phyloP scores from a whole-genome alignment of 2,329 filamentous ascomycete species.

The Penicillium sp. region DNA sequence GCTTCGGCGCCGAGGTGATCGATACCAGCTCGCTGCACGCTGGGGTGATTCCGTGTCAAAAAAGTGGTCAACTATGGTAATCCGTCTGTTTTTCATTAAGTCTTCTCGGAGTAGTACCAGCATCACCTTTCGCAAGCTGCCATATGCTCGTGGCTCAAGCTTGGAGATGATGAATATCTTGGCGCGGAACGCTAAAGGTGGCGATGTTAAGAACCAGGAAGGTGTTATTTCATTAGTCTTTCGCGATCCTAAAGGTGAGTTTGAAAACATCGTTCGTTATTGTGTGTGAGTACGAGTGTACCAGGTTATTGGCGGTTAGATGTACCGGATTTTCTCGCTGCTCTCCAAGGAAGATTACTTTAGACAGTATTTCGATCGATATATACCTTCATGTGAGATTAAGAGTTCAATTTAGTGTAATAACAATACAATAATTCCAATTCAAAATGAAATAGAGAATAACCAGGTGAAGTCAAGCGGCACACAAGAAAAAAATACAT shows the following conservation, averaged over 20 bases:
- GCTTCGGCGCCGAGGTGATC: background rate
- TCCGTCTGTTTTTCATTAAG: no score
- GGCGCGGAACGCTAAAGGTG: background rate
- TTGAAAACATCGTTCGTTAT: background rate
- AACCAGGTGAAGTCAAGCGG: no score
- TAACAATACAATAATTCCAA: no score
- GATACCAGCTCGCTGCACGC: background rate
- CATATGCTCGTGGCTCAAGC: background rate
- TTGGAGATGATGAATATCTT: background rate
- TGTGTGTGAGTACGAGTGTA: background rate
- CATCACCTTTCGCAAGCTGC: background rate
- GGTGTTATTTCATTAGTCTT: background rate
- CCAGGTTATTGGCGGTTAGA: background rate
- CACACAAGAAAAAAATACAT: background rate
- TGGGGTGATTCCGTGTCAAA: background rate
- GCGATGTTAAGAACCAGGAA: background rate
- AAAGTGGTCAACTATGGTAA: background rate
- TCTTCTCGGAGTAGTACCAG: background rate
- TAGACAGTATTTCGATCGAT: background rate
- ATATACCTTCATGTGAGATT: no score
- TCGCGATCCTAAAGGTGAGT: background rate
- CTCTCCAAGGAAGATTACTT: background rate
- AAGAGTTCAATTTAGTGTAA: no score
- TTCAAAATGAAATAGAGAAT: no score
- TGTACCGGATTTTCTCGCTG: background rate